A percentile compares a stretch with the other conserved stretches of the same genome.
phyloP scores from a whole-genome alignment of 2,329 filamentous ascomycete species.

The Exophiala sideris region DNA sequence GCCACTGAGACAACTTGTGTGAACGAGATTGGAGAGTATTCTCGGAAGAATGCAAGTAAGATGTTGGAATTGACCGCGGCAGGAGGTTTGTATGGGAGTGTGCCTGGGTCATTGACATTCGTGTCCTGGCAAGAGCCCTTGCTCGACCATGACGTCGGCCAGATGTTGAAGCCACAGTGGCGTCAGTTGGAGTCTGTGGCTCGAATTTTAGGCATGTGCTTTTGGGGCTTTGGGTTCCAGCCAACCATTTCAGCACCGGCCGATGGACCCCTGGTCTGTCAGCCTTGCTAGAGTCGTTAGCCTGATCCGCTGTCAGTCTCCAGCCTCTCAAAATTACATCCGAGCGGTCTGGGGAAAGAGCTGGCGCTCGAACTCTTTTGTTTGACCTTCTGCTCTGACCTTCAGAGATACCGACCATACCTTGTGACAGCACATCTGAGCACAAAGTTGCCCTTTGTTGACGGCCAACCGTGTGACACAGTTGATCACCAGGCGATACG shows the following conservation, averaged over 20 bases:
- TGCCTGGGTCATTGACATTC: too few species aligned
- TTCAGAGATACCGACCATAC: too few species aligned
- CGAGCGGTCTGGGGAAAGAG: neutral
- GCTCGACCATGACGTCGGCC: neutral
- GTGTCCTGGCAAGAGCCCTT: neutral
- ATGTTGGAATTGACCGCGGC: too few species aligned
- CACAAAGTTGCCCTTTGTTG: too few species aligned
- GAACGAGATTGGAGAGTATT: too few species aligned
- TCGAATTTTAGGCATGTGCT: too few species aligned
- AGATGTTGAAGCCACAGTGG: conserved; percentile 7
- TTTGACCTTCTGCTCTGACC: neutral
- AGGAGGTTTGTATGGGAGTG: too few species aligned
- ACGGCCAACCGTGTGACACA: too few species aligned
- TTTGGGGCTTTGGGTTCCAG: neutral
- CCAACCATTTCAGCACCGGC: neutral
- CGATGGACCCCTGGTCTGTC: neutral
- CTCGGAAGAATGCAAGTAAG: too few species aligned
- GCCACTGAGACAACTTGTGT: too few species aligned
- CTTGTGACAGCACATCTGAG: too few species aligned
- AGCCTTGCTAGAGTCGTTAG: neutral
- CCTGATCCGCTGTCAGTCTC: neutral
- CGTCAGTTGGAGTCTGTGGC: neutral
- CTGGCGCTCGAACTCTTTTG: neutral
- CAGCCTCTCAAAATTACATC: neutral
- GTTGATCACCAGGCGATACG: too few species aligned